Conservation (phyloP, 2,329 filamentous ascomycete genomes). For the Hypoxylon sp. region DNA sequence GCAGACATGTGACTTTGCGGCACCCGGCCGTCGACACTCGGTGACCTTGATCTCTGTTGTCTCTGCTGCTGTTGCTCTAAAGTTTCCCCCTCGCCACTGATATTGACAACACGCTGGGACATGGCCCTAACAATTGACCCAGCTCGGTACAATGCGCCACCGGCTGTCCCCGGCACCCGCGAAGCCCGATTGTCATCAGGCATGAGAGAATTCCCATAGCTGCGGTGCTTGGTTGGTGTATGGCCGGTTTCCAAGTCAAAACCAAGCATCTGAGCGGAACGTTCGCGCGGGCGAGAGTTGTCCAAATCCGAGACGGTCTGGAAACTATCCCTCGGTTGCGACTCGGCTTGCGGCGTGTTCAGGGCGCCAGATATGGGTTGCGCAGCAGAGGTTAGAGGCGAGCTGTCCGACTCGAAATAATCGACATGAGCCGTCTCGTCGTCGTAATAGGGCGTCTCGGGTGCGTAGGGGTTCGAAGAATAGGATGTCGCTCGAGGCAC, state of each 20-base stretch:
- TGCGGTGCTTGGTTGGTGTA: conserved; percentile 59
- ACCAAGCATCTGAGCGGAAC: conserved; percentile 61
- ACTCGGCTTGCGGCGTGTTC: conserved; percentile 51
- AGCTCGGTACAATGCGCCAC: conserved; percentile 72
- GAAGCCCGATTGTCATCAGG: conserved; percentile 64
- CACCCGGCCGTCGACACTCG: conserved; percentile 60
- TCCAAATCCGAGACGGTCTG: conserved; percentile 62
- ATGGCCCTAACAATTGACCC: conserved; percentile 83
- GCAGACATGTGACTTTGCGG: conserved; percentile 55
- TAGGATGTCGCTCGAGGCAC: conserved; percentile 41
- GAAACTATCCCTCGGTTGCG: conserved; percentile 62
- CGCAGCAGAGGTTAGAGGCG: conserved; percentile 64
- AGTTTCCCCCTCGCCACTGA: conserved; percentile 90
- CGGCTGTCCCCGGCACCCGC: conserved; percentile 68
- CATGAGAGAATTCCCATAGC: conserved; percentile 64
- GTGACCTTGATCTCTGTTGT: conserved; percentile 66
- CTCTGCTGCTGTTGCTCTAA: conserved; percentile 77
- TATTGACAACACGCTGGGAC: conserved; percentile 96
- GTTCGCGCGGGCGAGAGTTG: conserved; percentile 57
- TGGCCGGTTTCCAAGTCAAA: conserved; percentile 66
- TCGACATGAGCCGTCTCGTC: conserved; percentile 52
- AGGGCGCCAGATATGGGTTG: conserved; percentile 64
- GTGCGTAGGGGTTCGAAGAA: conserved; percentile 45
- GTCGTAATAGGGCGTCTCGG: conserved; percentile 54
- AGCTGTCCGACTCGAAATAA: conserved; percentile 64